phyloP scores from a whole-genome alignment of 164 flowering plant species.

The Taxillus chinensis region DNA sequence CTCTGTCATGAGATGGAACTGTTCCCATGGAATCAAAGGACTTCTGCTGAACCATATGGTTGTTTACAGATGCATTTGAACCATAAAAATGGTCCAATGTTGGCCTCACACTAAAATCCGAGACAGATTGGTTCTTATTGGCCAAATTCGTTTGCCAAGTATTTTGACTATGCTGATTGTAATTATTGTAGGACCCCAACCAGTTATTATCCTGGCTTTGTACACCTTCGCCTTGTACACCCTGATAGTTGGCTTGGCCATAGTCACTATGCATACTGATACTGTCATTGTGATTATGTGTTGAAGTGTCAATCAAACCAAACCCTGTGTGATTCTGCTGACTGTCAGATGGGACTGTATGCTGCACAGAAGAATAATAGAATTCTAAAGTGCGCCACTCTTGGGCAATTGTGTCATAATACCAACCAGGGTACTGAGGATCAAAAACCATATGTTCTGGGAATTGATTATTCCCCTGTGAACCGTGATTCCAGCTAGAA shows the following conservation, averaged over 20 bases:
- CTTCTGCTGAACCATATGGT: constrained; percentile 22
- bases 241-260: constrained; percentile 20
- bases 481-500: constrained; percentile 37
- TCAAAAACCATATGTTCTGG: constrained; percentile 87
- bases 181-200: constrained; percentile 26
- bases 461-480: constrained; percentile 45
- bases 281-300: constrained; percentile 14
- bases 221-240: constrained; percentile 18
- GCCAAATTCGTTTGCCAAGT: constrained; percentile 33
- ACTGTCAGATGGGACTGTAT: constrained; percentile 18
- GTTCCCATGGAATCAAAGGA: constrained; percentile 22
- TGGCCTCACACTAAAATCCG: constrained; percentile 22
- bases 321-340: constrained; percentile 37
- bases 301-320: constrained; percentile 16
- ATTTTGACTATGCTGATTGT: constrained; percentile 23
- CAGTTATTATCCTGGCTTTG: constrained; percentile 25
- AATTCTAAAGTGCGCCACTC: constrained; percentile 70
- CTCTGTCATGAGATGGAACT: constrained; percentile 23
- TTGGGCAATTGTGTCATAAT: constrained; percentile 60
- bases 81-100: constrained; percentile 21
- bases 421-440: constrained; percentile 94
- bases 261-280: constrained; percentile 17
- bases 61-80: constrained; percentile 16
- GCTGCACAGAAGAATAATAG: constrained; percentile 29
- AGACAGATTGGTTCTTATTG: constrained; percentile 13